phyloP scores from a whole-genome alignment of 805 yeast species.

The Metschnikowia sp. region DNA sequence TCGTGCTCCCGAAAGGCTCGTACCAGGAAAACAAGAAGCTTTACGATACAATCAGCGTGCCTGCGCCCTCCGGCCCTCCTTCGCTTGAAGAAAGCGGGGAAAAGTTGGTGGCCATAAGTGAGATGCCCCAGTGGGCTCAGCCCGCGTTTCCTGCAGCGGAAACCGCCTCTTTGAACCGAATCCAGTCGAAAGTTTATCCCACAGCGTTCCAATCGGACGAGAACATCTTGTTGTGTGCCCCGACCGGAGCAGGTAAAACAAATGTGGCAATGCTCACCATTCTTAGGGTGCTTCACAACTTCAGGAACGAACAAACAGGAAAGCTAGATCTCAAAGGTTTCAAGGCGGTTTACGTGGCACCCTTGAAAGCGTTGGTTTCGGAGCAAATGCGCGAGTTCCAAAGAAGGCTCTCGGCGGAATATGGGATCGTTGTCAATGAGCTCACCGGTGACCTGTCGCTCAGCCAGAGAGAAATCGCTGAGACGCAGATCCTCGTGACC shows the following conservation, averaged over 20 bases:
- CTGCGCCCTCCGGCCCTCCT: constrained; percentile 59
- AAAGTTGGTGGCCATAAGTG: constrained; percentile 51
- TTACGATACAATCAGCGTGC: constrained; percentile 90
- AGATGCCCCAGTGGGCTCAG: constrained; percentile 81
- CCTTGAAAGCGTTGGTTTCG: constrained; percentile 90
- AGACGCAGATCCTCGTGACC: constrained; percentile 81
- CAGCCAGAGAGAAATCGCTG: constrained; percentile 68
- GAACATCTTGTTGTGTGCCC: constrained; percentile 87
- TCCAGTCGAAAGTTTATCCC: constrained; percentile 82
- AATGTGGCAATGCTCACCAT: constrained; percentile 89
- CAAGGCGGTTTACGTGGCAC: constrained; percentile 87
- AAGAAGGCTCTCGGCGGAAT: constrained; percentile 55
- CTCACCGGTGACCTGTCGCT: constrained; percentile 86
- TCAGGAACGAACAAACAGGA: constrained; percentile 44
- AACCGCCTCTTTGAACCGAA: constrained; percentile 65
- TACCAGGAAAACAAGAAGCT: constrained; percentile 66
- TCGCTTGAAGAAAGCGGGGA: constrained; percentile 39
- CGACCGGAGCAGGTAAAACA: constrained; percentile 98
- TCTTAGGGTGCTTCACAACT: constrained; percentile 57
- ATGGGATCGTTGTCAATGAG: constrained; percentile 75
- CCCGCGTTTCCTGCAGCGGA: constrained; percentile 67
- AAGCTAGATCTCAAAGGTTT: constrained; percentile 52
- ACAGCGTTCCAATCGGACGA: constrained; percentile 68
- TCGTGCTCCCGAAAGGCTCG: constrained; percentile 80
- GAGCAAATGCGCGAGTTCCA: constrained; percentile 89